Evolutionary conservation across 2,329 filamentous ascomycete genomes (phyloP), one percentile per base, ranked within the genome.

Genomic region (Biscogniauxia sp.): DNA sequence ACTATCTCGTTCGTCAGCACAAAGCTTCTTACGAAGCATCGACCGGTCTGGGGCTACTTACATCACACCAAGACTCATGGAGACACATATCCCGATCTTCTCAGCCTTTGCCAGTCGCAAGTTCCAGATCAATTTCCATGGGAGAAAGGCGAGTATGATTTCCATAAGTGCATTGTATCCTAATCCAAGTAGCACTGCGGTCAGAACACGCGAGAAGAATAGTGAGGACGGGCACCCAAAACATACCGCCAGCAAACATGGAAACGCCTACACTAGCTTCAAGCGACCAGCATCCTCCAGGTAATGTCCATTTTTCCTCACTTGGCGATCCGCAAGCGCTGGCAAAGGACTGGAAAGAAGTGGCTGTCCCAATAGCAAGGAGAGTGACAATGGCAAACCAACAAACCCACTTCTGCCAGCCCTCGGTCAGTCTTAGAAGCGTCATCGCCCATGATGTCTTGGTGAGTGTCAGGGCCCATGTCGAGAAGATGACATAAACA

Each of bases 301-400:
- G 25, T 5, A 55, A 9, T 2, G 20, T 37, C 26, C 32, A 55
- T 37, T 20, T 45, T 8, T 8, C 32, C 15, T n/a, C n/a, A 19
- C 5, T 26, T 5, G n/a, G 25, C 17, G 53, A 6, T 5, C 26
- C 53, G n/a, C 53, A 55, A 19, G 17, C 9, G 8, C 20, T 37
- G 4, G 19, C 5, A 23, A 37, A 55, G 11, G 53, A 26, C 32
- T 55, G 26, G 20, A 55, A 20, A 32, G 53, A 41, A 20, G 37
- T 20, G 2, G 19, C 15, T 1, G 13, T 26, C 53, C 53, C 53
- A 17, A 41, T 7, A n/a, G 17, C 20, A 37, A 26, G 28, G 8
- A 55, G 28, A 41, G 53, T 55, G 6, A 23, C 53, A 17, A 55
- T 55, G 5, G 53, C 25, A n/a, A 55, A 55, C 53, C 53, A 55